These are phyloP conservation scores for Saturnispora bothae DNA, from an alignment of 805 yeast genomes.

Conservation along the genomic window DNA sequence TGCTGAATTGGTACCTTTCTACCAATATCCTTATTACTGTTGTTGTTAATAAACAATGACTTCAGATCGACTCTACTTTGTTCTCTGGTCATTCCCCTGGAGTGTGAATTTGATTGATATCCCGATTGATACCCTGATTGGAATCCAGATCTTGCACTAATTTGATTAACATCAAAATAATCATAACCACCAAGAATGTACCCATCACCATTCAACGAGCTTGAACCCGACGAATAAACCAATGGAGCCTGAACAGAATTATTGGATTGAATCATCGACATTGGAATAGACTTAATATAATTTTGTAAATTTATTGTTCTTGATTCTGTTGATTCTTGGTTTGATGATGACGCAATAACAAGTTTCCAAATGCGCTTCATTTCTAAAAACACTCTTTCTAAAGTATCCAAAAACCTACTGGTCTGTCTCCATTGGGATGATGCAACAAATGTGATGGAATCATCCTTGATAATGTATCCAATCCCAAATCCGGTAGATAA, in stretches of 20 bases:
- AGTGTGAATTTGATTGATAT: constrained; percentile 19
- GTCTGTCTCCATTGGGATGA: constrained; percentile 55
- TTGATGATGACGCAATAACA: constrained; percentile 7
- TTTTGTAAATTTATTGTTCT: constrained; percentile 19
- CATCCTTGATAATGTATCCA: constrained; percentile 45
- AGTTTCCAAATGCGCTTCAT: constrained; percentile 29
- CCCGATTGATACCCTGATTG: constrained; percentile 20
- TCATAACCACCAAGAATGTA: constrained; percentile 48
- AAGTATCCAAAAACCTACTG: constrained; percentile 41
- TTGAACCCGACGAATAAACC: background rate
- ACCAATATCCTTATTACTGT: constrained; percentile 16
- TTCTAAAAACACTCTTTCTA: constrained; percentile 40
- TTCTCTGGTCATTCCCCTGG: constrained; percentile 21
- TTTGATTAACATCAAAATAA: constrained; percentile 48
- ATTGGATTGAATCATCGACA: constrained; percentile 24
- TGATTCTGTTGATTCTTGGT: background rate
- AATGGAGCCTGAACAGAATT: constrained; percentile 14
- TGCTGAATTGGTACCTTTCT: constrained; percentile 18
- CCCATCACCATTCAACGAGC: constrained; percentile 14
- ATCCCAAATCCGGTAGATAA: constrained; percentile 49
- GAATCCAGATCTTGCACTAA: constrained; percentile 34
- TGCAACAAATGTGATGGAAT: constrained; percentile 39
- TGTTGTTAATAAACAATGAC: constrained; percentile 9
- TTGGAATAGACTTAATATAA: constrained; percentile 25
- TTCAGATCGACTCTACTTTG: constrained; percentile 11